A percentile compares a stretch with the other conserved stretches of the same genome.
These are phyloP conservation scores for Candida silvatica DNA, from an alignment of 805 yeast species.

Conservation along the genomic window DNA sequence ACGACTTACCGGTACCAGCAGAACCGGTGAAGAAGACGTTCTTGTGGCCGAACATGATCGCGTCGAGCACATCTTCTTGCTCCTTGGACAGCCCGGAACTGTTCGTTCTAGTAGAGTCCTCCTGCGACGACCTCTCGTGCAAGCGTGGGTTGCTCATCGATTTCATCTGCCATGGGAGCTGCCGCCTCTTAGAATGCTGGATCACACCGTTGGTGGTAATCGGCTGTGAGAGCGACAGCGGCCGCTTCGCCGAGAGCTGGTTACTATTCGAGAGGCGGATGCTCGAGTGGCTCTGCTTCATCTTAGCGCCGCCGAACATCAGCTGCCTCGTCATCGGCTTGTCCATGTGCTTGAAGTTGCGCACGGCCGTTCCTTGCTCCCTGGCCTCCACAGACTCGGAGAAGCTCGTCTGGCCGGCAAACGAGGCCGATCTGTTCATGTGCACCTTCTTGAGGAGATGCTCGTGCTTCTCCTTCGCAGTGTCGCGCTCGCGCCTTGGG, in stretches of 20 bases:
- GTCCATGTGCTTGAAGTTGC: constrained; percentile 16
- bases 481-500: background rate
- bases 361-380: background rate
- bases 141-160: constrained; percentile 8
- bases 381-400: background rate
- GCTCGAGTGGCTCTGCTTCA: background rate
- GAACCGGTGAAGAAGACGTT: constrained; percentile 74
- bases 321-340: constrained; percentile 10
- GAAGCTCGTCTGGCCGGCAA: background rate
- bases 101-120: background rate
- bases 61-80: constrained; percentile 38
- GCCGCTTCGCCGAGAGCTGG: background rate
- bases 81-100: constrained; percentile 17
- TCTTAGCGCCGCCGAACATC: background rate
- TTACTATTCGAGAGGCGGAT: constrained; percentile 1
- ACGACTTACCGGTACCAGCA: constrained; percentile 86
- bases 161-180: constrained; percentile 3
- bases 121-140: background rate
- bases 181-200: constrained; percentile 3
- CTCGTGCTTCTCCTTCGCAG: background rate
- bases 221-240: background rate
- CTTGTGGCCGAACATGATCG: constrained; percentile 39
- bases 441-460: too few species aligned
- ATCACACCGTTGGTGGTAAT: too few species aligned
- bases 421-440: background rate